These are phyloP conservation scores for Nigrograna mackinnonii DNA, from an alignment of 2,329 filamentous ascomycete genomes.

Conservation along the genomic window DNA sequence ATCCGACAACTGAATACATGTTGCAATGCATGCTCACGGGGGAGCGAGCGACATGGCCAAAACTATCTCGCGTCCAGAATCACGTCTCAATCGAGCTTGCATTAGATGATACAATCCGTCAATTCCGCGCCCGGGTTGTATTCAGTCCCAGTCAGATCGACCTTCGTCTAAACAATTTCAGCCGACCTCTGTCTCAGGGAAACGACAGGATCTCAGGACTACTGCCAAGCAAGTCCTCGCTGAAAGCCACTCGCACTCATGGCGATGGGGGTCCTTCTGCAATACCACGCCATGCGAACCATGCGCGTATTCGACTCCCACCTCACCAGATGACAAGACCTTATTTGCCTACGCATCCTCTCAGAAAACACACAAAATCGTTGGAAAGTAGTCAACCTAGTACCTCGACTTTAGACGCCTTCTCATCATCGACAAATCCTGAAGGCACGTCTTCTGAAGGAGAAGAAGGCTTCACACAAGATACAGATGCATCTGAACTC, in stretches of 20 bases:
- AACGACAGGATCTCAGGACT: conserved; percentile 14
- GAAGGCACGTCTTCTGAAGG: conserved; percentile 33
- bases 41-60: conserved; percentile 89
- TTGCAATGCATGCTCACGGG: conserved; percentile 74
- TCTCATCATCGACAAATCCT: conserved; percentile 33
- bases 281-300: conserved; percentile 13
- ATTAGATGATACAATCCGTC: conserved; percentile 74
- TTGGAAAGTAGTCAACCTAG: conserved; percentile 6
- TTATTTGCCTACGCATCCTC: conserved; percentile 17
- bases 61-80: conserved; percentile 81
- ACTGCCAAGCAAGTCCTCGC: conserved; percentile 17
- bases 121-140: conserved; percentile 68
- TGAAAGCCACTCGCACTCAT: conserved; percentile 26
- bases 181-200: conserved; percentile 29
- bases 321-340: conserved; percentile 7
- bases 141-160: conserved; percentile 67
- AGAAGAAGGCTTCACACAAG: conserved; percentile 25
- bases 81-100: conserved; percentile 88
- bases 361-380: conserved; percentile 6
- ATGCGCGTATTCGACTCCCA: conserved; percentile 8
- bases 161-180: conserved; percentile 24
- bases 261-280: conserved; percentile 19
- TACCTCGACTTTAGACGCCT: conserved; percentile 16
- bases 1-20: conserved; percentile 89
- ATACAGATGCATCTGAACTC: conserved; percentile 35